These are phyloP conservation scores for Pythium utonaiense DNA, from an alignment of 352 stramenopile genomes.

Conservation along the genomic window DNA sequence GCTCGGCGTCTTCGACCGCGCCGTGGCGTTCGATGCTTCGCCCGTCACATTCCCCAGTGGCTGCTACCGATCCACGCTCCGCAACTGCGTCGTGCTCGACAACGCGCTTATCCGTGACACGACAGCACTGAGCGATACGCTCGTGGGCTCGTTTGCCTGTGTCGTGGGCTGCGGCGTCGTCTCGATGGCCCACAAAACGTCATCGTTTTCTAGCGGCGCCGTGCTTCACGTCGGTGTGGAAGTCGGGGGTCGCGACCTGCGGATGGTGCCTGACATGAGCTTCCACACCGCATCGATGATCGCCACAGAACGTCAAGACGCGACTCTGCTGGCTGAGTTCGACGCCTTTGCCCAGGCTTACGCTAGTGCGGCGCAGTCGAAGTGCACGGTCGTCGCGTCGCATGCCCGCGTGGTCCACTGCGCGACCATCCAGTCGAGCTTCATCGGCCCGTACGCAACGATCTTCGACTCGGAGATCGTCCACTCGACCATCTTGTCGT, in stretches of 20 bases:
- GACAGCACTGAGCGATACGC: constrained; percentile 40
- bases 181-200: constrained; percentile 20
- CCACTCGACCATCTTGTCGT: constrained; percentile 70
- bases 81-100: constrained; percentile 60
- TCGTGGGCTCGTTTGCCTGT: constrained; percentile 44
- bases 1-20: constrained; percentile 43
- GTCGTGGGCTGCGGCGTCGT: constrained; percentile 72
- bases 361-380: constrained; percentile 32
- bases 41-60: constrained; percentile 50
- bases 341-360: constrained; percentile 53
- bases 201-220: constrained; percentile 49
- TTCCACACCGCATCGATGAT: constrained; percentile 52
- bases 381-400: constrained; percentile 47
- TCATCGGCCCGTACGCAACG: constrained; percentile 56
- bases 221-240: constrained; percentile 80
- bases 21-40: constrained; percentile 38
- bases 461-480: constrained; percentile 60
- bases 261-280: constrained; percentile 65
- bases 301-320: constrained; percentile 37
- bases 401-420: constrained; percentile 62
- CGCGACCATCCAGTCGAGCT: constrained; percentile 51
- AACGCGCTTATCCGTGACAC: constrained; percentile 75
- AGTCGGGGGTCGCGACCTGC: constrained; percentile 68
- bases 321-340: constrained; percentile 39
- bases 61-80: constrained; percentile 65